These are phyloP conservation scores for Aspergillus conjunctus DNA, from an alignment of 495 filamentous ascomycete species.

Conservation along the genomic window DNA sequence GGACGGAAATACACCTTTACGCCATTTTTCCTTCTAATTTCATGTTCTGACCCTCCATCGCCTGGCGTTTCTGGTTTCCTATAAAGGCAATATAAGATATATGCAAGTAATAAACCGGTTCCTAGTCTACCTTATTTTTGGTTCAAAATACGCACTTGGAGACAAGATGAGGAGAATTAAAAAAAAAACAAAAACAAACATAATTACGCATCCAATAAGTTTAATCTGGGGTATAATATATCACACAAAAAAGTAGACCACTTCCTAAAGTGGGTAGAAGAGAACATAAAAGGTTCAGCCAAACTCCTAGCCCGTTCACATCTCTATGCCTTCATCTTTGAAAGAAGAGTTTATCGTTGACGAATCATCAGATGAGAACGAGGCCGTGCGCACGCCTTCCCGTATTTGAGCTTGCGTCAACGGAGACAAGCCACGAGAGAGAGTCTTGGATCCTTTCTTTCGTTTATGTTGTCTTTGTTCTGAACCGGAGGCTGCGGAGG, in stretches of 20 bases:
- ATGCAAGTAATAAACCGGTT: no score
- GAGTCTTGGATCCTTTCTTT: slow-evolving; percentile 39
- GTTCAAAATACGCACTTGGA: no score
- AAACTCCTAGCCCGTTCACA: not conserved
- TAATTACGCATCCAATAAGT: slow-evolving; percentile 2
- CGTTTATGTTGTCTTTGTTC: slow-evolving; percentile 37
- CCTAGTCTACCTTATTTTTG: no score
- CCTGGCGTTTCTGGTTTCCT: no score
- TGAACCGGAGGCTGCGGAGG: slow-evolving; percentile 28
- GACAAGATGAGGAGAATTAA: not conserved
- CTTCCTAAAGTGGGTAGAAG: no score
- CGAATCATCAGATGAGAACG: slow-evolving; percentile 45
- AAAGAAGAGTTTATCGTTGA: slow-evolving; percentile 24
- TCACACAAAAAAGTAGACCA: not conserved
- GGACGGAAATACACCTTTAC: not conserved
- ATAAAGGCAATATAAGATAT: no score
- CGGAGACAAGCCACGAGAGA: slow-evolving; percentile 44
- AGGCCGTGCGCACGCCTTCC: slow-evolving; percentile 42
- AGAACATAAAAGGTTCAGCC: not conserved
- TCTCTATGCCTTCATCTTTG: slow-evolving; percentile 31
- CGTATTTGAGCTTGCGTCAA: slow-evolving; percentile 48
- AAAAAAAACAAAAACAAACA: not conserved
- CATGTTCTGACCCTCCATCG: no score
- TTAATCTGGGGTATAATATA: slow-evolving; percentile 4
- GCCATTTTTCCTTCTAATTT: not conserved